Conservation (phyloP, 176 grass and related monocot species). For the Musa beccarii region DNA sequence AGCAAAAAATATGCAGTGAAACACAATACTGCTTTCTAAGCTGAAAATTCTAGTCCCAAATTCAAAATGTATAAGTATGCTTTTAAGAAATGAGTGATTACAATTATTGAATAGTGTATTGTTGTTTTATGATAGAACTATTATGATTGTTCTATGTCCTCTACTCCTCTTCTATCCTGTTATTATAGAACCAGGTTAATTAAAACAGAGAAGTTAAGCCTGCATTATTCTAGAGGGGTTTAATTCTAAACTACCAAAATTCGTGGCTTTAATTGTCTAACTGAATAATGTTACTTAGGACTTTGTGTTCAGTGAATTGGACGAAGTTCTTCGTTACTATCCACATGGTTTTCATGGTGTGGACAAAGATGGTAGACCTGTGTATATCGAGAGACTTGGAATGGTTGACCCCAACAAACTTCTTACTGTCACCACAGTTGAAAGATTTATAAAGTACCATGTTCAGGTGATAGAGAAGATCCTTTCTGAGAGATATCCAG, state of each 20-base stretch:
- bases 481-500: conserved; percentile 73
- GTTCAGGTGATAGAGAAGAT: conserved; percentile 64
- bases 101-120: not conserved
- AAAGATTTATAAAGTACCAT: conserved; percentile 88
- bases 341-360: conserved; percentile 93
- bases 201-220: not conserved
- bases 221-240: not conserved
- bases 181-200: not conserved
- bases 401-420: conserved; percentile 77
- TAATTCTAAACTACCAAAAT: not conserved
- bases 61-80: not conserved
- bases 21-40: not conserved
- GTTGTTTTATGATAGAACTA: not conserved
- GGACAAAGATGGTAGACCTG: conserved; percentile 84
- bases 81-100: not conserved
- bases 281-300: conserved; percentile 34
- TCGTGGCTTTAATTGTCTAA: not conserved
- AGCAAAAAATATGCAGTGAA: not conserved
- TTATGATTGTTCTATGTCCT: not conserved
- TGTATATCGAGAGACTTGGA: conserved; percentile 80
- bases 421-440: conserved; percentile 65
- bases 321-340: conserved; percentile 62
- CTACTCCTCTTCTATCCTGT: not conserved
- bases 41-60: not conserved
- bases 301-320: conserved; percentile 63